Evolutionary conservation across 176 grass and related monocot genomes (phyloP).

Genomic region (Carex myosuroides): DNA sequence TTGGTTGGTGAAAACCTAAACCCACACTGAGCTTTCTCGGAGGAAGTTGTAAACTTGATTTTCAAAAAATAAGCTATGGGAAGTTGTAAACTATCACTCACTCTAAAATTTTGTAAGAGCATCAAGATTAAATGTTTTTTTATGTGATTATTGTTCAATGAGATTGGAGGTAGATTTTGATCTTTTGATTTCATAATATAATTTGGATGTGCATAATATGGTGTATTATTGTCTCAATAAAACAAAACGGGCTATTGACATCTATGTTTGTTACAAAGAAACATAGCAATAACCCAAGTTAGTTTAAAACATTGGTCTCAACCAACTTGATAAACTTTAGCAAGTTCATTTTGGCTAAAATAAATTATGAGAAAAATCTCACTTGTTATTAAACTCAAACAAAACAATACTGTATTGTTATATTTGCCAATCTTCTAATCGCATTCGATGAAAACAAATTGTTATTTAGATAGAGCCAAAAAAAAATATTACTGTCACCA

Average conservation of each 20-base stretch:
- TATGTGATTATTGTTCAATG: not conserved
- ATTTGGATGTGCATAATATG: not conserved
- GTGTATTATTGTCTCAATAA: not conserved
- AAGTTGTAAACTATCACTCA: not conserved
- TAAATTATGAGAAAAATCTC: not conserved
- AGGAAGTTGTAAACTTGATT: not conserved
- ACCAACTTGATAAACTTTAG: not conserved
- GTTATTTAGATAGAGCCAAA: not conserved
- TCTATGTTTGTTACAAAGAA: not conserved
- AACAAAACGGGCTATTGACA: not conserved
- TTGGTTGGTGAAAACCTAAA: constrained; percentile 44
- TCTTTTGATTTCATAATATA: not conserved
- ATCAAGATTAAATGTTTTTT: not conserved
- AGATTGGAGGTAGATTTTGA: not conserved
- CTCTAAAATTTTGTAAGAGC: not conserved
- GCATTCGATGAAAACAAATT: not conserved
- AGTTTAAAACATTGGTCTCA: not conserved
- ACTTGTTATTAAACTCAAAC: not conserved
- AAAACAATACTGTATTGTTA: not conserved
- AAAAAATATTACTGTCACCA: constrained; percentile 30
- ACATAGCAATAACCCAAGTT: not conserved
- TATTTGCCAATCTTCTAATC: not conserved
- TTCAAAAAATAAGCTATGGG: not conserved
- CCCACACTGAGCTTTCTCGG: not conserved
- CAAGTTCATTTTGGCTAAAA: not conserved